A percentile compares a stretch with the other conserved stretches of the same genome.
phyloP scores from a whole-genome alignment of 192 early-diverging fungal species.

The Funneliformis mosseae region DNA sequence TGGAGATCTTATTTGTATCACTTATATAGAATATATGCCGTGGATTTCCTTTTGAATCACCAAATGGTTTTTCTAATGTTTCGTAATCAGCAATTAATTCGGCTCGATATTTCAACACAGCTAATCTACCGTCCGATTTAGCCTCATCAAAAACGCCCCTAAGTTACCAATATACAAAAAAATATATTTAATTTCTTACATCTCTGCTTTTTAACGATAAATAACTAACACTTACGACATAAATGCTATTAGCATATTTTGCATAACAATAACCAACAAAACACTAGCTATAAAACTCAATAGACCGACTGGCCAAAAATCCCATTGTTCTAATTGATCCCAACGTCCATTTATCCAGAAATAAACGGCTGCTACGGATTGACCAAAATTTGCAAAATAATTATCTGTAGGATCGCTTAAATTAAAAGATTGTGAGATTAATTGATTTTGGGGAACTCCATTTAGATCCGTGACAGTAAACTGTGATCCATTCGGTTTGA shows the following conservation, averaged over 20 bases:
- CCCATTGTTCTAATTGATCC: constrained; percentile 14
- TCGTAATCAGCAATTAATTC: constrained; percentile 18
- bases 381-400: neutral
- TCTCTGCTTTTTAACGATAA: neutral
- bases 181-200: neutral
- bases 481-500: neutral
- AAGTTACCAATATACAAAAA: neutral
- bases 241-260: constrained; percentile 29
- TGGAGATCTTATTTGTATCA: neutral
- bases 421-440: neutral
- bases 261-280: constrained; percentile 24
- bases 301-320: constrained; percentile 17
- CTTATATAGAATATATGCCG: constrained; percentile 8
- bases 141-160: constrained; percentile 18
- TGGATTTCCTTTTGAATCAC: neutral
- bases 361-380: constrained; percentile 13
- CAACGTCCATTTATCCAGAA: constrained; percentile 16
- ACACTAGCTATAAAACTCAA: constrained; percentile 1
- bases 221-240: constrained; percentile 18
- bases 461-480: neutral
- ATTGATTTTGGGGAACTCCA: neutral
- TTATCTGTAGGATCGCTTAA: neutral
- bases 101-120: neutral
- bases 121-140: neutral
- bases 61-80: constrained; percentile 20